A percentile compares a stretch with the other conserved stretches of the same genome.
Evolutionary conservation across 768 basidiomycete species (phyloP).

Genomic region (Melanogaster broomeanus): DNA sequence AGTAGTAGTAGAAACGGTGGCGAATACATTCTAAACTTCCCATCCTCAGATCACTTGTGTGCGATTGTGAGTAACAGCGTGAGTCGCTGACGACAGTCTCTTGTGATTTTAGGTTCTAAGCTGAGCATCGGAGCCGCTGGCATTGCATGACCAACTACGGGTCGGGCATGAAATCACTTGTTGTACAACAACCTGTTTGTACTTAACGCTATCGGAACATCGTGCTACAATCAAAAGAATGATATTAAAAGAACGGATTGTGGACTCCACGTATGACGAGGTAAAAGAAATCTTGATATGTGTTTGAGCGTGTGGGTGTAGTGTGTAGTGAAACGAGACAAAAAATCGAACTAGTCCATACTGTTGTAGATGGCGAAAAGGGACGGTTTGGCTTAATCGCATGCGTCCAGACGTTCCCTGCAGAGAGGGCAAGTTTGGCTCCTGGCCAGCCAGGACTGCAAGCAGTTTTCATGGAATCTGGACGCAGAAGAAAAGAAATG

Average conservation of each 20-base stretch:
- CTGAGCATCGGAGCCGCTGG: background rate
- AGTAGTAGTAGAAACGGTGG: background rate
- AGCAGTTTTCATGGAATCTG: conserved; percentile 65
- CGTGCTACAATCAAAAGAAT: conserved; percentile 5
- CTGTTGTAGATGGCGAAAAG: background rate
- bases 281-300: background rate
- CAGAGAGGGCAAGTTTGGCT: conserved; percentile 69
- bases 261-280: background rate
- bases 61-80: background rate
- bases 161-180: background rate
- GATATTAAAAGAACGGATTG: conserved; percentile 8
- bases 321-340: conserved; percentile 13
- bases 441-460: conserved; percentile 59
- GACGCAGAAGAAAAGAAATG: background rate
- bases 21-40: background rate
- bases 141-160: background rate
- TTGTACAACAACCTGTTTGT: background rate
- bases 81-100: background rate
- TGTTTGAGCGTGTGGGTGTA: background rate
- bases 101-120: background rate
- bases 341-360: background rate
- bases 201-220: background rate
- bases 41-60: background rate
- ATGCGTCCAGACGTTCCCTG: conserved; percentile 44
- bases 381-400: conserved; percentile 11